Evolutionary conservation across 768 basidiomycete genomes (phyloP), one percentile per base, ranked within the genome.

Genomic region (Collybia sordida): DNA sequence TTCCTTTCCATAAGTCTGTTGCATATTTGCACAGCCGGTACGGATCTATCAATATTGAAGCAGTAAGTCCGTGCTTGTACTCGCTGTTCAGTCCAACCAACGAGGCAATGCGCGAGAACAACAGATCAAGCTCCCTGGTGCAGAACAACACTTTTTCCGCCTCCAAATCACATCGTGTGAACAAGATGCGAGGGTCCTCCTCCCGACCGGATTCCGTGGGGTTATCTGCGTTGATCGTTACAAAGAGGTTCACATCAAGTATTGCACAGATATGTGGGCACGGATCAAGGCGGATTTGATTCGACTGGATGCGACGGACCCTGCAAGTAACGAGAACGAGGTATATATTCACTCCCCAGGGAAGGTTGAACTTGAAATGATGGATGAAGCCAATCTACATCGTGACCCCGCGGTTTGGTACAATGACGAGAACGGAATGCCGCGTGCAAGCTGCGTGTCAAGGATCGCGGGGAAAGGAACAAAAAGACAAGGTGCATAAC

Each of bases 11-110:
- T 21, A 53, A 50, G 38, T 49, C 53, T 21, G 37, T 49, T 23
- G 48, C 53, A 42, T 42, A 53, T 54, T 46, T 60, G n/a, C 49
- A 48, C 40, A 58, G 45, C 44, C 52, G 42, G 27, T 47, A 45
- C 31, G 54, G 54, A 50, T 38, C 43, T 46, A 45, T 60, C 35
- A 45, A 43, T 12, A 27, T 45, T 46, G 57, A 58, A 42, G 27
- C 55, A n/a, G 54, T 58, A 28, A 43, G 57, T 48, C 15, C 24
- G 7, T n/a, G 17, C 25, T 40, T 47, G 21, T 42, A 39, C 35
- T n/a, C 25, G 25, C n/a, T 42, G 38, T 45, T 51, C 9, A 38
- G 7, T 17, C 14, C 3, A 14, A 31, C 31, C 5, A 12, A 31
- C 31, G 14, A 31, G 14, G 31, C 31, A 3, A 31, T 31, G 31